Evolutionary conservation across 2,329 filamentous ascomycete genomes (phyloP).

Genomic region (Neophaeococcomyces aloes): DNA sequence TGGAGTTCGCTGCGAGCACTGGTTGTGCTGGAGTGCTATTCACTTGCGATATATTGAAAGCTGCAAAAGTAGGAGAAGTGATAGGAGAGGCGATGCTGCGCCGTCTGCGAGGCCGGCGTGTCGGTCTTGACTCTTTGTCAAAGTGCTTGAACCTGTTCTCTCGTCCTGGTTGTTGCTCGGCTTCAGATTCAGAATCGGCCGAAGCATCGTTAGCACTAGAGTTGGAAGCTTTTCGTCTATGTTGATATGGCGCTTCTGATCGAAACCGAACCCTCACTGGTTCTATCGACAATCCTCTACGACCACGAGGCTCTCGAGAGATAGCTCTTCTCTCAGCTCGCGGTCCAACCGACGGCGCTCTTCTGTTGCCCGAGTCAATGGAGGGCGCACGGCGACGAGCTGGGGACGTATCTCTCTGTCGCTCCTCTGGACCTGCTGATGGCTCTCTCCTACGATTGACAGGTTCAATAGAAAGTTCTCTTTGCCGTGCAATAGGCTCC

Average conservation of each 20-base stretch:
- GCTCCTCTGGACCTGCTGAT: not conserved
- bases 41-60: not conserved
- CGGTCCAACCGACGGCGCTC: no score
- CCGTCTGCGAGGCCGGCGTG: conserved; percentile 1
- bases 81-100: conserved; percentile 6
- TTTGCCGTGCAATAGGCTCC: no score
- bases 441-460: not conserved
- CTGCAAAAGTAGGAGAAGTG: conserved; percentile 1
- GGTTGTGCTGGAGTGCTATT: not conserved
- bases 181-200: conserved; percentile 1
- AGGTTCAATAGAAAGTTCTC: no score
- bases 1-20: not conserved
- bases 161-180: not conserved
- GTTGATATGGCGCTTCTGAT: conserved; percentile 1
- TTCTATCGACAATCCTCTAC: not conserved
- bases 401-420: not conserved
- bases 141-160: not conserved
- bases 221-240: not conserved
- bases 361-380: conserved; percentile 9
- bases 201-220: conserved; percentile 7
- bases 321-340: no score
- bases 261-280: not conserved
- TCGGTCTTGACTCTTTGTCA: not conserved
- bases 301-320: not conserved
- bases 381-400: conserved; percentile 10